Evolutionary conservation across 2,329 filamentous ascomycete genomes (phyloP), one percentile per base, ranked within the genome.

Genomic region (Cercospora sesami): DNA sequence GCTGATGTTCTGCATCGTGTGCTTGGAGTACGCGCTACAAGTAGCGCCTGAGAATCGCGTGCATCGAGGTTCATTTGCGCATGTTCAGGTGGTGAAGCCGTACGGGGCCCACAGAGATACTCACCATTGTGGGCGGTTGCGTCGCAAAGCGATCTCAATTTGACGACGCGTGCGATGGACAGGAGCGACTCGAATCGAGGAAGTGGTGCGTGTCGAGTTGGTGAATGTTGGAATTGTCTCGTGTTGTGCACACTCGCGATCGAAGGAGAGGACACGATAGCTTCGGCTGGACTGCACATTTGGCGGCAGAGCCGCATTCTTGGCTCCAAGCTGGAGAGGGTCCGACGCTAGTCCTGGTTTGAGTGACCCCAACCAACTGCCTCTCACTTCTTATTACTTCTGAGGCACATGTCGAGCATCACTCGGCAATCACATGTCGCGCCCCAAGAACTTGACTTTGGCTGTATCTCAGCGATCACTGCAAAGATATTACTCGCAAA

Each of bases 121-220:
- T 48, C 16, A 62, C 60, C 60, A 62, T 62, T 26, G 18, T 62
- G 23, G 42, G 10, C 12, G 39, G 28, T 62, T 62, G 60, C 60
- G 60, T 42, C 60, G 60, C 60, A 28, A 51, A 12, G 39, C 12
- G 36, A 21, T 30, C 28, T 45, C 21, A 12, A 48, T 28, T 45
- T 10, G 16, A 23, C 42, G 18, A 62, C n/a, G 14, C 14, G 21
- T n/a, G 23, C 12, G 4, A 21, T 4, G 16, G n/a, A 4, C 23
- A 21, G n/a, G 42, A 30, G 60, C 36, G 60, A 51, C 23, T 30
- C 14, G 16, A 7, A 30, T 23, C 26, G 33, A 26, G 4, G n/a
- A 9, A 21, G 21, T 31, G 39, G 36, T 28, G 55, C 55, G 55
- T 36, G 30, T 28, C 8, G 1, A n/a, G 12, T 16, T 16, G 23